phyloP scores from a whole-genome alignment of 331 rosid genomes.

The Cydonia oblonga region DNA sequence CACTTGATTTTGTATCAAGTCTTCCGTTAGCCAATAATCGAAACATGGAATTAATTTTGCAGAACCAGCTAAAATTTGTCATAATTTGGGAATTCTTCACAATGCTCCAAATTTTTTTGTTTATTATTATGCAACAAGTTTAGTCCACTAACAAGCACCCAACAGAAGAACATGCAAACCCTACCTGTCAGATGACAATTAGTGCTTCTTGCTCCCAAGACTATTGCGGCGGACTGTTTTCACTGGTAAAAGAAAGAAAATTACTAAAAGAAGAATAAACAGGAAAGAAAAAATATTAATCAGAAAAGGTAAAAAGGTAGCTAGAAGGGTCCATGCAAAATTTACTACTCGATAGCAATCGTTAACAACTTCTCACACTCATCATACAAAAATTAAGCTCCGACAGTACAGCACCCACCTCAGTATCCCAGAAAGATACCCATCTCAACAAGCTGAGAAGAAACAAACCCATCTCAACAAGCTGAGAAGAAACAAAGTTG shows the following conservation, averaged over 20 bases:
- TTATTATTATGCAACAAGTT: background rate
- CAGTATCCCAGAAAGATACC: background rate
- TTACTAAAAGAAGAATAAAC: background rate
- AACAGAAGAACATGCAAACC: background rate
- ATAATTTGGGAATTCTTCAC: background rate
- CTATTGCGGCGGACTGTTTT: constrained; percentile 6
- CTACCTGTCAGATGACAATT: background rate
- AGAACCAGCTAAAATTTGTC: background rate
- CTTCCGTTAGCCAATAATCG: no score
- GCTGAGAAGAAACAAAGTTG: background rate
- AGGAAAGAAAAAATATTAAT: constrained; percentile 2
- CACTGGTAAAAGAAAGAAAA: constrained; percentile 6
- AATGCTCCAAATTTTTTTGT: background rate
- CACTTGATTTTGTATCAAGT: no score
- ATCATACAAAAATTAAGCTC: constrained; percentile 2
- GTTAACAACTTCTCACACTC: constrained; percentile 24
- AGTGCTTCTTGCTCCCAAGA: background rate
- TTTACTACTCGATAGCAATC: constrained; percentile 25
- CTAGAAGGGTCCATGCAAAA: no score
- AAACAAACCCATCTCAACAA: background rate
- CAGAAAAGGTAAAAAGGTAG: no score
- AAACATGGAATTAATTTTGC: background rate
- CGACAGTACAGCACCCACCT: background rate
- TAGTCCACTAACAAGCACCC: background rate
- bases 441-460: background rate